A percentile compares a stretch with the other conserved stretches of the same genome.
Conservation (phyloP, 352 stramenopile genomes). For the Pythium coloratum region DNA sequence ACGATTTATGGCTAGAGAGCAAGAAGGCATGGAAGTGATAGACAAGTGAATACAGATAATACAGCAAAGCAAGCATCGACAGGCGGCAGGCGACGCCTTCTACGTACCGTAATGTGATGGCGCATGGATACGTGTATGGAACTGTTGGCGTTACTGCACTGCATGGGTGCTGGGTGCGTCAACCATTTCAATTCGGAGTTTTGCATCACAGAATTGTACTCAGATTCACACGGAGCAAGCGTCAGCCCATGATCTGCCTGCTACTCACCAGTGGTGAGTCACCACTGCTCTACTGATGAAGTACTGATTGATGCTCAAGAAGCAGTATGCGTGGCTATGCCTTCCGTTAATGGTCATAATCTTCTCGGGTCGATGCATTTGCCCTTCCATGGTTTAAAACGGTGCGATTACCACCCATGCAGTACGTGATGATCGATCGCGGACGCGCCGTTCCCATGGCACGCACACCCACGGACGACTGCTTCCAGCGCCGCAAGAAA, state of each 20-base stretch:
- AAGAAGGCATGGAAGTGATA: not conserved
- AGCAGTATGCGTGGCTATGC: too few relatives aligned
- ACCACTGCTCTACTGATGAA: too few relatives aligned
- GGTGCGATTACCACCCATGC: not conserved
- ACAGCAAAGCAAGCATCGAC: not conserved
- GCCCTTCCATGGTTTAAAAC: not conserved
- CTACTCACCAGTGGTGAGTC: not conserved
- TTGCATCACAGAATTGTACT: constrained; percentile 1
- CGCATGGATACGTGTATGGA: too few relatives aligned
- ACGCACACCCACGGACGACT: too few relatives aligned
- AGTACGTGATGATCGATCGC: not conserved
- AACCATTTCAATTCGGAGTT: not conserved
- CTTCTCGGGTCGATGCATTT: not conserved
- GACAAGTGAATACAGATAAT: not conserved
- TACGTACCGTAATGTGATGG: too few relatives aligned
- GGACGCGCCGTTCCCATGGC: too few relatives aligned
- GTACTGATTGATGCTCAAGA: too few relatives aligned
- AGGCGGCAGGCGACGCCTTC: not conserved
- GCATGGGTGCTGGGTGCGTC: not conserved
- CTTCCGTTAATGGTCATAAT: not conserved
- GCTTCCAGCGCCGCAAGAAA: not conserved
- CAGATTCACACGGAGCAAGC: not conserved
- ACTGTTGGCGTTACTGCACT: not conserved
- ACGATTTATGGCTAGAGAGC: constrained; percentile 2
- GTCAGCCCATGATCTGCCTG: not conserved